Conservation (phyloP, 495 filamentous ascomycete species). For the Talaromyces wortmannii region DNA sequence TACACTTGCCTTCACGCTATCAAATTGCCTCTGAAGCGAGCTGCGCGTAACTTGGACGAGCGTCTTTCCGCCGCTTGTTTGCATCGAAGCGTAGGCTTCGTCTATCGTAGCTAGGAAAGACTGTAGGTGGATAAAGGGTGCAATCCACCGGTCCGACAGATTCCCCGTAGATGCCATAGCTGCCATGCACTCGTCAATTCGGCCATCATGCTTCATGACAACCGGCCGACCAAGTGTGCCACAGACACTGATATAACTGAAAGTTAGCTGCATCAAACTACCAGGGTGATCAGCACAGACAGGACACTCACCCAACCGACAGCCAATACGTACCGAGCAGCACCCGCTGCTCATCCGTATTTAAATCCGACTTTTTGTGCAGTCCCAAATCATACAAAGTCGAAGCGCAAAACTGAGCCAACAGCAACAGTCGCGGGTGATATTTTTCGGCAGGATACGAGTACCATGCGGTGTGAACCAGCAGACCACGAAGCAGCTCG, state of each 20-base stretch:
- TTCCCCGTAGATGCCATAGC: constrained; percentile 3
- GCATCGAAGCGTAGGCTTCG: constrained; percentile 9
- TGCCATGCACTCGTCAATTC: constrained; percentile 6
- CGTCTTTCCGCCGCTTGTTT: constrained; percentile 6
- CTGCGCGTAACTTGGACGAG: constrained; percentile 5
- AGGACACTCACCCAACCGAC: constrained; percentile 10
- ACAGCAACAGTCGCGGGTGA: constrained; percentile 14
- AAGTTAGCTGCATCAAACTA: too few relatives aligned
- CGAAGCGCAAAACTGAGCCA: constrained; percentile 15
- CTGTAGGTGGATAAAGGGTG: constrained; percentile 10
- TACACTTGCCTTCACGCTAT: constrained; percentile 7
- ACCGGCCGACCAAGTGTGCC: constrained; percentile 8
- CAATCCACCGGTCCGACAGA: constrained; percentile 11
- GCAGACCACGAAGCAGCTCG: constrained; percentile 14
- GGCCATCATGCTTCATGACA: constrained; percentile 8
- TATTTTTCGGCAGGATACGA: constrained; percentile 14
- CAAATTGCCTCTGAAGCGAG: constrained; percentile 12
- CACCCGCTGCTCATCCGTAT: constrained; percentile 11
- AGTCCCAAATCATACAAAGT: constrained; percentile 14
- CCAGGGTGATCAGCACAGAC: constrained; percentile 1
- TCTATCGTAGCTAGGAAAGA: constrained; percentile 11
- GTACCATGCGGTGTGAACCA: constrained; percentile 16
- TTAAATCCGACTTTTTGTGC: constrained; percentile 10
- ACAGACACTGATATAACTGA: constrained; percentile 1
- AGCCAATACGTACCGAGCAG: constrained; percentile 16